Evolutionary conservation across 345 rosid genomes (phyloP), one percentile per base, ranked within the genome.

Genomic region (Arabidopsis thaliana): DNA sequence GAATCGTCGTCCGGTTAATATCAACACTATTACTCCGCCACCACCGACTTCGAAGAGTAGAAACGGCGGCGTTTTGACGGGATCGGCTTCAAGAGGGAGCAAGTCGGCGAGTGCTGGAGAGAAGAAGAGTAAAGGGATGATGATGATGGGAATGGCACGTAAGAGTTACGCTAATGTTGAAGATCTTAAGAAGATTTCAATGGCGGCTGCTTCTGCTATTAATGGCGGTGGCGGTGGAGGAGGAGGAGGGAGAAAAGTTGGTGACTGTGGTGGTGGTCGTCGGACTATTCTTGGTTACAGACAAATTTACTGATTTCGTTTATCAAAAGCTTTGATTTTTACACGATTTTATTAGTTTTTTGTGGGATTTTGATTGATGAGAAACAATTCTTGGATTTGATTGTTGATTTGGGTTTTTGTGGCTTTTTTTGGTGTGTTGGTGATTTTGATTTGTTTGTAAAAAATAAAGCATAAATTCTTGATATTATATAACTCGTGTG

Each of bases 111-210:
- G 74, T 73, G 85, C 83, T 0, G 91, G 86, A 9, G 91, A 88
- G 82, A 87, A 86, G 82, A 87, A 67, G 73, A 83, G 85, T 37
- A 83, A 83, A 23, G 71, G 79, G 46, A 41, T 73, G 75, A 49
- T 63, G 78, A 40, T 33, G 76, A 65, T 74, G 81, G 82, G 87
- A 36, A 96, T 79, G 77, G 61, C 72, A 25, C 81, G 77, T 66
- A 89, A 89, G 71, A 94, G 97, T 22, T 89, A 85, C 71, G 93
- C 93, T 0, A 86, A 20, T 66, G 58, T 91, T 45, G 93, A 85
- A 20, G 96, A 89, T 75, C 61, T 93, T 66, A 88, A 82, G 75
- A 92, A 88, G 11, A 36, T 89, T 24, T 72, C 96, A 0, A 50
- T 82, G 65, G 86, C 86, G 4, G 90, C 91, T 4, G 77, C 91